phyloP scores from a whole-genome alignment of 352 stramenopile genomes.

The Globisporangium splendens region DNA sequence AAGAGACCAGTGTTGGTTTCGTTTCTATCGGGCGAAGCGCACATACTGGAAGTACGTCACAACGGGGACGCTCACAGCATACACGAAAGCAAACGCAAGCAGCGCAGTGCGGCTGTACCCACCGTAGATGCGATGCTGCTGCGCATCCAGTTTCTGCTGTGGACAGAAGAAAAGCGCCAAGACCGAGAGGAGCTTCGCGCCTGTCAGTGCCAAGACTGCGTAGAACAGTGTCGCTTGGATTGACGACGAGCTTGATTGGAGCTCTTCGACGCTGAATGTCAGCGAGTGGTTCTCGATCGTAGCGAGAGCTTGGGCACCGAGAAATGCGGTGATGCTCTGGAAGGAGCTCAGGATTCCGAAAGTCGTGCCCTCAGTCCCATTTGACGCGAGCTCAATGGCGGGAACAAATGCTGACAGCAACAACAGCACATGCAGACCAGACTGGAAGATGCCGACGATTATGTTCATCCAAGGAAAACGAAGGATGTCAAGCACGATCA shows the following conservation, averaged over 20 bases:
- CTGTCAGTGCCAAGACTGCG: conserved; percentile 13
- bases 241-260: conserved; percentile 13
- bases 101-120: conserved; percentile 31
- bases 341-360: conserved; percentile 32
- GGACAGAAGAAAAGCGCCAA: conserved; percentile 25
- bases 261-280: neutral
- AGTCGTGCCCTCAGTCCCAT: conserved; percentile 37
- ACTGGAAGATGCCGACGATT: conserved; percentile 13
- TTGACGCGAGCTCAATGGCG: conserved; percentile 37
- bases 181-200: conserved; percentile 19
- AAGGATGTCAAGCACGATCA: conserved; percentile 23
- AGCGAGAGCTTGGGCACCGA: conserved; percentile 22
- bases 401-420: conserved; percentile 34
- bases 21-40: neutral
- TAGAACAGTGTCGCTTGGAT: conserved; percentile 15
- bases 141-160: conserved; percentile 39
- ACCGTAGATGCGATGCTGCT: conserved; percentile 43
- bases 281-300: conserved; percentile 9
- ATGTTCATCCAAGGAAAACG: conserved; percentile 21
- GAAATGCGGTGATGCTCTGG: conserved; percentile 29
- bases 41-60: conserved; percentile 16
- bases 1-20: too few relatives aligned
- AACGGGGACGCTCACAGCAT: conserved; percentile 17
- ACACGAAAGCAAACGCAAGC: conserved; percentile 20
- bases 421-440: conserved; percentile 22